Percentiles rank a stretch among this genome's conserved stretches.
These are phyloP conservation scores for Tetrapisispora taiwanensis DNA, from an alignment of 805 yeast genomes.

Conservation along the genomic window DNA sequence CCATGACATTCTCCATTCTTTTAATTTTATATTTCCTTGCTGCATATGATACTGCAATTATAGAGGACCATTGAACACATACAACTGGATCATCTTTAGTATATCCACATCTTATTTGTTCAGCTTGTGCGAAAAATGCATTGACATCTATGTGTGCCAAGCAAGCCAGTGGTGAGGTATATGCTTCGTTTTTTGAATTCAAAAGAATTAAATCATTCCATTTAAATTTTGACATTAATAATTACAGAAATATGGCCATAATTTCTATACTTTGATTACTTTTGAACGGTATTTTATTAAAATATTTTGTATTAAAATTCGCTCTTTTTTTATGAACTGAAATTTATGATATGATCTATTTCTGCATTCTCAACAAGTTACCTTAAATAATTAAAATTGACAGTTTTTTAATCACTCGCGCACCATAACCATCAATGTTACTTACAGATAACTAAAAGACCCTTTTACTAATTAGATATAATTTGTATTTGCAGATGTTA, in stretches of 20 bases:
- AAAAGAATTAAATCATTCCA: slow-evolving; percentile 42
- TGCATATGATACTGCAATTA: slow-evolving; percentile 86
- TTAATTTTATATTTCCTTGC: slow-evolving; percentile 77
- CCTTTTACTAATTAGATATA: no score
- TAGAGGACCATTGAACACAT: slow-evolving; percentile 84
- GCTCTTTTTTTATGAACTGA: no score
- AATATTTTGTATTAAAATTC: no score
- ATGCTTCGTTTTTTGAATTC: slow-evolving; percentile 38
- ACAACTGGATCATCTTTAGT: slow-evolving; percentile 72
- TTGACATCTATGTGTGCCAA: slow-evolving; percentile 84
- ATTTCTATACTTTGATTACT: neutral
- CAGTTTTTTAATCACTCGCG: no score
- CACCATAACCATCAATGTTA: no score
- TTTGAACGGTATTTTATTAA: no score
- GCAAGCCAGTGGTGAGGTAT: slow-evolving; percentile 59
- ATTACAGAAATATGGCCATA: no score
- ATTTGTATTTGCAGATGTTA: no score
- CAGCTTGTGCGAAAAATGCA: slow-evolving; percentile 94
- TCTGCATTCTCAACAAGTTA: no score
- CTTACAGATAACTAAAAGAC: no score
- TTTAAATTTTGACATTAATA: slow-evolving; percentile 35
- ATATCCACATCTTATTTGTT: slow-evolving; percentile 62
- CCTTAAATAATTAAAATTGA: no score
- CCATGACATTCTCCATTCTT: slow-evolving; percentile 61
- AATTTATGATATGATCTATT: no score